Percentiles rank a stretch among this genome's conserved stretches.
Evolutionary conservation across 306 rosid species (phyloP).

Genomic region (Styphnolobium japonicum): DNA sequence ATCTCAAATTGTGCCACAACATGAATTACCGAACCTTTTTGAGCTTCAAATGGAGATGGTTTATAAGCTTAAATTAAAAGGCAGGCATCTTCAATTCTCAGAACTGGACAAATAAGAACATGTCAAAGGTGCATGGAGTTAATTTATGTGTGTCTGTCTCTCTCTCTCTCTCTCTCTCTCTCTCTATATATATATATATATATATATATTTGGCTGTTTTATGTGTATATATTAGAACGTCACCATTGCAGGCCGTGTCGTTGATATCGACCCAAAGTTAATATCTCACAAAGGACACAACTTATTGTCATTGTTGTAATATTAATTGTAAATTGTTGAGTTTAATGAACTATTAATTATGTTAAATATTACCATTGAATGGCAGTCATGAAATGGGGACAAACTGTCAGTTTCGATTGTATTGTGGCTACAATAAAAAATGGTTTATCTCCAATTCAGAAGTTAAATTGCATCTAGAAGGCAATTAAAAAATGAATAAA

Average conservation of each 20-base stretch:
- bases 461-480: not conserved
- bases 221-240: not conserved
- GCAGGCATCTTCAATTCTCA: constrained; percentile 6
- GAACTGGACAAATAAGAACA: constrained; percentile 27
- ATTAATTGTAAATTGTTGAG: not conserved
- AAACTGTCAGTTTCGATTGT: constrained; percentile 24
- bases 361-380: constrained; percentile 25
- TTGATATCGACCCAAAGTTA: constrained; percentile 38
- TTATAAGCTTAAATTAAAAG: not conserved
- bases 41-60: not conserved
- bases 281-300: not conserved
- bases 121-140: constrained; percentile 8
- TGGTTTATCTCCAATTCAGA: not conserved
- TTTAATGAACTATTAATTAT: not conserved
- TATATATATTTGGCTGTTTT: too few relatives aligned
- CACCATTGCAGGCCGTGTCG: constrained; percentile 45
- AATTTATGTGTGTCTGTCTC: too few relatives aligned
- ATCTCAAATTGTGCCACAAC: not conserved
- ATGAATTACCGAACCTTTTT: constrained; percentile 19
- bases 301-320: not conserved
- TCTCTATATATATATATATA: too few relatives aligned
- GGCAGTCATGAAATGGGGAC: constrained; percentile 20
- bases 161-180: too few relatives aligned
- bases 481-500: not conserved
- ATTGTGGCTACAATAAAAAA: constrained; percentile 11